phyloP scores from a whole-genome alignment of 179 eudicot species.

The Beta lomatogona region DNA sequence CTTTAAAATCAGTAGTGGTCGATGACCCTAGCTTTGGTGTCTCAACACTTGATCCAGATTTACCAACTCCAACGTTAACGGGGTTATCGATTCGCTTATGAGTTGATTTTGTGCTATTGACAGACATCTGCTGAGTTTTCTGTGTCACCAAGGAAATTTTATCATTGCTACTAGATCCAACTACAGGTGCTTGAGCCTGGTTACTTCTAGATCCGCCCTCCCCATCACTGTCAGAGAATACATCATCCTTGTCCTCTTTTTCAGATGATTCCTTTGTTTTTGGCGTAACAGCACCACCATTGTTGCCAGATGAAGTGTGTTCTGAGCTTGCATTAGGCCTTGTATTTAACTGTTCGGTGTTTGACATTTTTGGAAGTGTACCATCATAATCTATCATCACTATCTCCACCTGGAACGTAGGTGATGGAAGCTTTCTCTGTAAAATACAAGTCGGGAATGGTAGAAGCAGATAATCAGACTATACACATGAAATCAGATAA shows the following conservation, averaged over 20 bases:
- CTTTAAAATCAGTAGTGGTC: slow-evolving; percentile 83
- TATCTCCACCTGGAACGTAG: slow-evolving; percentile 85
- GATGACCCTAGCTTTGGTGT: slow-evolving; percentile 37
- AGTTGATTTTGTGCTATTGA: slow-evolving; percentile 37
- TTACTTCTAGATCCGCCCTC: slow-evolving; percentile 48
- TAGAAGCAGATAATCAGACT: slow-evolving; percentile 1
- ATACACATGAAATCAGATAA: not conserved
- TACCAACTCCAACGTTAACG: slow-evolving; percentile 16
- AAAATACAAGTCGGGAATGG: not conserved
- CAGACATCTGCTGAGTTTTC: slow-evolving; percentile 53
- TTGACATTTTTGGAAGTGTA: slow-evolving; percentile 40
- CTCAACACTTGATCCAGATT: slow-evolving; percentile 29
- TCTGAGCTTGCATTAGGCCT: slow-evolving; percentile 42
- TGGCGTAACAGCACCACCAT: slow-evolving; percentile 24
- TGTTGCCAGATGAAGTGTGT: slow-evolving; percentile 33
- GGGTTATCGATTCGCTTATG: slow-evolving; percentile 24
- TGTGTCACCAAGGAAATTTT: slow-evolving; percentile 41
- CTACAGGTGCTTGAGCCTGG: slow-evolving; percentile 25
- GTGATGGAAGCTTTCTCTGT: slow-evolving; percentile 96
- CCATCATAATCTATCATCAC: slow-evolving; percentile 72
- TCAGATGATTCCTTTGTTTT: slow-evolving; percentile 32
- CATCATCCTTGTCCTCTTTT: slow-evolving; percentile 64
- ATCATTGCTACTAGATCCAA: slow-evolving; percentile 19
- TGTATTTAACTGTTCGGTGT: slow-evolving; percentile 32
- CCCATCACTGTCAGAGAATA: slow-evolving; percentile 77